phyloP scores from a whole-genome alignment of 108 stramenopile species.

The Cyclotella cryptica region DNA sequence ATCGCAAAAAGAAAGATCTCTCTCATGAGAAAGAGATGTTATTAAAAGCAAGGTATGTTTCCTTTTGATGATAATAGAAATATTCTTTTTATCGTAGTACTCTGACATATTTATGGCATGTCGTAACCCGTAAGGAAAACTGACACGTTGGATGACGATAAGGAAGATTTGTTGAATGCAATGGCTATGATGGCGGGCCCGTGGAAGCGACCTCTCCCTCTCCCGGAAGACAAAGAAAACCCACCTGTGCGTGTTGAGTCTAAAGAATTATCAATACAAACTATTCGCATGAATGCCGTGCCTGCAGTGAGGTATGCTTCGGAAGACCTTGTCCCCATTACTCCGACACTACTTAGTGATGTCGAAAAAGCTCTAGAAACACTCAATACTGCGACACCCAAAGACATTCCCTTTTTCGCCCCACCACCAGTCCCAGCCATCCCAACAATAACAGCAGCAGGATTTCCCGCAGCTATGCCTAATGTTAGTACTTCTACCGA shows the following conservation, averaged over 20 bases:
- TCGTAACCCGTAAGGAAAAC: slow-evolving; percentile 53
- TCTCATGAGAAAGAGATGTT: slow-evolving; percentile 81
- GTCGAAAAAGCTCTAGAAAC: slow-evolving; percentile 85
- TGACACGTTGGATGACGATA: slow-evolving; percentile 63
- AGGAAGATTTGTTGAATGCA: slow-evolving; percentile 51
- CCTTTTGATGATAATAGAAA: neutral
- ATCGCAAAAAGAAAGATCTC: slow-evolving; percentile 71
- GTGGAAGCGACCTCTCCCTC: slow-evolving; percentile 46
- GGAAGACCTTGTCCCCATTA: slow-evolving; percentile 69
- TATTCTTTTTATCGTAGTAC: neutral
- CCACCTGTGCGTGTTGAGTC: slow-evolving; percentile 70
- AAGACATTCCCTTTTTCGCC: slow-evolving; percentile 81
- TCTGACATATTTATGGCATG: slow-evolving; percentile 7
- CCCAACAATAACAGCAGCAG: slow-evolving; percentile 21
- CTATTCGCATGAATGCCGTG: slow-evolving; percentile 60
- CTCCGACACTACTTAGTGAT: slow-evolving; percentile 74
- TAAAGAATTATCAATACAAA: slow-evolving; percentile 65
- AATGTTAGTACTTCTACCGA: slow-evolving; percentile 25
- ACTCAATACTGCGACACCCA: slow-evolving; percentile 60
- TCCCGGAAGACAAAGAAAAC: slow-evolving; percentile 65
- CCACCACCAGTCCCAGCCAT: slow-evolving; percentile 59
- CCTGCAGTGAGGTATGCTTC: slow-evolving; percentile 58
- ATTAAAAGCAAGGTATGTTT: slow-evolving; percentile 72
- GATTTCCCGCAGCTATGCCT: slow-evolving; percentile 19
- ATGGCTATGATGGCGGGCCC: slow-evolving; percentile 65